phyloP scores from a whole-genome alignment of 2,329 filamentous ascomycete genomes.

The Neoascochyta sp. region DNA sequence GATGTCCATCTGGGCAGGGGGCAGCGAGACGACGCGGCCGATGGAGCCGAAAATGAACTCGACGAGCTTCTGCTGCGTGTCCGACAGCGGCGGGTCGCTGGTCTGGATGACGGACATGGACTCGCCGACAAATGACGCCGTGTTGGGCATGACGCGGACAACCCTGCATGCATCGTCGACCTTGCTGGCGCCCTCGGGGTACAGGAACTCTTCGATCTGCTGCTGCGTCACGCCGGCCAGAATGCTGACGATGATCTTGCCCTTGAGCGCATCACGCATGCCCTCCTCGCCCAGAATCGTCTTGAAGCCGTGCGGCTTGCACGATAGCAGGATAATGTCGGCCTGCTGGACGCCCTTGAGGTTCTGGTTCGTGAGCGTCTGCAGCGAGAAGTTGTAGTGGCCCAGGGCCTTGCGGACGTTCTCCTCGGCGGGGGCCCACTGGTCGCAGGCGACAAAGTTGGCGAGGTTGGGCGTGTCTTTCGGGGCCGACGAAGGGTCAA shows the following conservation, averaged over 20 bases:
- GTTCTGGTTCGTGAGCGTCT: constrained; percentile 69
- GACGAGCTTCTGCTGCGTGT: constrained; percentile 55
- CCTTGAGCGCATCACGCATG: constrained; percentile 68
- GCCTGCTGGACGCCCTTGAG: constrained; percentile 62
- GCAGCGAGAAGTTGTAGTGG: constrained; percentile 60
- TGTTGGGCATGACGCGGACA: constrained; percentile 82
- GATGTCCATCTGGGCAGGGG: constrained; percentile 66
- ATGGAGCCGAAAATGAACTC: constrained; percentile 75
- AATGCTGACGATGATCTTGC: constrained; percentile 79
- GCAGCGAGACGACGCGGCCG: constrained; percentile 66
- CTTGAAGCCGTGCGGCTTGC: constrained; percentile 73
- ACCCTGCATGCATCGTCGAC: constrained; percentile 56
- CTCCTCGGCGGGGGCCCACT: constrained; percentile 64
- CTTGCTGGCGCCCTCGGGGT: constrained; percentile 47
- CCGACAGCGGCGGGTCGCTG: constrained; percentile 55
- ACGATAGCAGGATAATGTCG: constrained; percentile 72
- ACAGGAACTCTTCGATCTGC: constrained; percentile 64
- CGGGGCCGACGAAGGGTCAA: constrained; percentile 42
- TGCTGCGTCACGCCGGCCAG: constrained; percentile 70
- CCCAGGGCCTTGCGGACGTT: constrained; percentile 64
- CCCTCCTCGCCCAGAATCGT: constrained; percentile 64
- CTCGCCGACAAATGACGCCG: constrained; percentile 71
- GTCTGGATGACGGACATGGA: constrained; percentile 75
- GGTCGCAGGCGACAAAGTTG: constrained; percentile 77
- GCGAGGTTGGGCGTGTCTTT: constrained; percentile 51